Evolutionary conservation across 1,284 basidiomycete genomes (phyloP), one percentile per base, ranked within the genome.

Genomic region (Apiotrichum brassicae): DNA sequence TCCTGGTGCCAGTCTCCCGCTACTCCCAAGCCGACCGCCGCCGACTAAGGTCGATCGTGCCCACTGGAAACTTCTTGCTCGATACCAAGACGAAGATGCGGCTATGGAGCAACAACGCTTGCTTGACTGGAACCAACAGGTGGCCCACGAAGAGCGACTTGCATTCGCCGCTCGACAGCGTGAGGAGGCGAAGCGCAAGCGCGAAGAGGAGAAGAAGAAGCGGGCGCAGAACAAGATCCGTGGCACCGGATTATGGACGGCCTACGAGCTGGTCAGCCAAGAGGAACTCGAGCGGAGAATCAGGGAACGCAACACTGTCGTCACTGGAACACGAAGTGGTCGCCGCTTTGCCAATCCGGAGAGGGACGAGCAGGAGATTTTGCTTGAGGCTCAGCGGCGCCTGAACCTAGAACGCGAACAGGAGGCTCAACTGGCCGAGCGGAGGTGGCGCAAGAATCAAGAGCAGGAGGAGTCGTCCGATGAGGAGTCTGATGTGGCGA

Each of bases 311-410:
- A 51, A 55, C 26, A 45, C 42, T 13, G 58, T 68, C 14, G 58
- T 61, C n/a, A 50, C 48, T 24, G 69, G 69, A 13, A 70, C 67
- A 4, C 54, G 69, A 30, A 43, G 67, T 23, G 65, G 69, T 11
- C 53, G 61, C 19, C 32, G 46, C 16, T 38, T 38, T 16, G 16
- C 40, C 4, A 9, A 4, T 23, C 9, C 7, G 6, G 37, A 38
- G 4, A 13, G 25, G 12, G 39, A 46, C 33, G 41, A 50, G 24
- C 18, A 22, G 5, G 38, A 37, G 13, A 20, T 35, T 12, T 11
- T 22, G 7, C 30, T 20, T 24, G 11, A 44, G 43, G 43, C 30
- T 13, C 24, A 33, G 22, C n/a, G 6, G 20, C 20, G 6, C 12
- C 13, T 39, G 13, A n/a, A 39, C 37, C 20, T 7, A 22, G 25